Evolutionary conservation across 176 grass and related monocot species (phyloP), one percentile per base, ranked within the genome.

Genomic region (Cocos nucifera): DNA sequence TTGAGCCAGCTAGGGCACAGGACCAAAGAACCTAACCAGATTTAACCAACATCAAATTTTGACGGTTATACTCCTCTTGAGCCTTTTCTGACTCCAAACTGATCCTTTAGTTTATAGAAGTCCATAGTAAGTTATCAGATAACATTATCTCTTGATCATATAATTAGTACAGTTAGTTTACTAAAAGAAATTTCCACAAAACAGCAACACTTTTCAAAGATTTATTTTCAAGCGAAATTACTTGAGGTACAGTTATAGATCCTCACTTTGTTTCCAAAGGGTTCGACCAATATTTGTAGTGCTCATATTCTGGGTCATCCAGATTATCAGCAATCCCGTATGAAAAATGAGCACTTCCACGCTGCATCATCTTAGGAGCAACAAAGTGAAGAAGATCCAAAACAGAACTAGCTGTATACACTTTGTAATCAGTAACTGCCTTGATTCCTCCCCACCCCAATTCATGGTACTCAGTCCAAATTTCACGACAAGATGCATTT

Each of bases 201-300:
- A 39, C 32, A 39, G 32, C 6, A 39, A 2, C 6, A 7, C 12
- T 2, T 10, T 39, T 39, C 7, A 39, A 39, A 39, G 32, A 39
- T 12, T 39, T 39, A 39, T 8, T 39, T 39, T 39, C 32, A 39
- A 39, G 32, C 2, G 9, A 39, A 2, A 39, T 39, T 39, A 39
- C 2, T 39, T 39, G 32, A 39, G 32, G 32, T 2, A 12, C 10
- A 39, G 32, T 7, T 39, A 39, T 71, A 49, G 17, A 49, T 3
- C 56, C 87, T 71, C 80, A 98, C 93, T 98, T 98, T 54, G 84
- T 98, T 58, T 98, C 93, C 76, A 98, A 76, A 61, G 93, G 93
- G 54, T 98, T 98, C 23, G 93, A 98, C 93, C 93, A 98, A 78
- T 98, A 98, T 69, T 88, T 98, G 67, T 98, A 89, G 56, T 98